Evolutionary conservation across 257 asterid genomes (phyloP), one percentile per base, ranked within the genome.

Genomic region (Ajuga chamaepitys): DNA sequence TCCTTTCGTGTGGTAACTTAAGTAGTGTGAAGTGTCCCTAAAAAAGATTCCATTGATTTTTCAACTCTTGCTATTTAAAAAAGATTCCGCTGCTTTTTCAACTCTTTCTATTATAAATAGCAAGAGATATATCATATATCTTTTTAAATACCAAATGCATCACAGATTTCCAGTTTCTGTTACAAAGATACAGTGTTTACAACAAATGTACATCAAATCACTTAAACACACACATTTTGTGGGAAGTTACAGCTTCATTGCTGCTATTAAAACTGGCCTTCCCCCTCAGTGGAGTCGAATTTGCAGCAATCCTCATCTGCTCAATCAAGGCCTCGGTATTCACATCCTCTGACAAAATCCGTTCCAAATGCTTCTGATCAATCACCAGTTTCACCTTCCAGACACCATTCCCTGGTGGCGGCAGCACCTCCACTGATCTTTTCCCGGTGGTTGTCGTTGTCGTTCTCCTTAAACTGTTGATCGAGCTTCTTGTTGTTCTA

Each of bases 311-410:
- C 59, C 95, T 87, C 90, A 87, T 83, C 28, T 81, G 86, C 81
- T 87, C 86, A 24, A 87, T 83, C 80, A 87, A 62, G 2, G 85
- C 93, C 66, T 83, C 90, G 11, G 84, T 81, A 37, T 85, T 81
- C 22, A 55, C 85, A 65, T 76, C 84, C 70, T 85, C 90, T 4
- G 89, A 73, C 5, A 87, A 62, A 32, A 87, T 87, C 80, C 61
- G 73, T 38, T 81, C 88, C 72, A 87, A 46, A 34, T 81, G 82
- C 42, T 58, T 74, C 0, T 81, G 76, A 59, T 75, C 74, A 4
- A 88, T 88, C 63, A 76, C 83, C 65, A 88, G 58, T 61, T 83
- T 88, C 75, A 88, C 91, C 47, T 80, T 85, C 95, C 95, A 88
- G 53, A 80, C 83, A 1, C 95, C 87, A 46, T 78, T 52, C 21